phyloP scores from a whole-genome alignment of 805 yeast genomes.

The Candida glaebosa region DNA sequence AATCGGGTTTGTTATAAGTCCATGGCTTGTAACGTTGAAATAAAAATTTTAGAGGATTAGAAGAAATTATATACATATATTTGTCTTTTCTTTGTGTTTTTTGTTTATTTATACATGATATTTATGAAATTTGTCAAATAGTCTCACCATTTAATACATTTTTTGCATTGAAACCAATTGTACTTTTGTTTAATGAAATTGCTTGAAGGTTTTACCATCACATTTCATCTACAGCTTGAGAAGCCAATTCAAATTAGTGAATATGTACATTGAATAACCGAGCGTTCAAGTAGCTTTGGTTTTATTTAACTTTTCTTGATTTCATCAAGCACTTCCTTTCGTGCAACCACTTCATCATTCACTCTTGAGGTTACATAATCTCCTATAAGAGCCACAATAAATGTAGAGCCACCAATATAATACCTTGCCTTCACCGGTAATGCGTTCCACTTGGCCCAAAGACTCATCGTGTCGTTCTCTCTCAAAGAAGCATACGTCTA shows the following conservation, averaged over 20 bases:
- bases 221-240: too few relatives aligned
- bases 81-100: neutral
- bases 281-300: neutral
- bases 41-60: neutral
- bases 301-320: neutral
- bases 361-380: slow-evolving; percentile 35
- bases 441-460: slow-evolving; percentile 35
- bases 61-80: neutral
- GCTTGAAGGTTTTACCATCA: too few relatives aligned
- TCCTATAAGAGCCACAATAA: slow-evolving; percentile 36
- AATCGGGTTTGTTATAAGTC: slow-evolving; percentile 23
- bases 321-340: slow-evolving; percentile 22
- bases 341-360: slow-evolving; percentile 33
- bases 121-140: neutral
- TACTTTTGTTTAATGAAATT: too few relatives aligned
- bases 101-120: slow-evolving; percentile 2
- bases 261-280: neutral
- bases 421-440: slow-evolving; percentile 39
- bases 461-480: slow-evolving; percentile 10
- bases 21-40: neutral
- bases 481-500: neutral
- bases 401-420: slow-evolving; percentile 39
- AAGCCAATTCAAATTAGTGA: too few relatives aligned
- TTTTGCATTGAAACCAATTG: neutral
- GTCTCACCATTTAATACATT: neutral